Evolutionary conservation across 768 basidiomycete genomes (phyloP).

Genomic region (Tulasnella sp.): DNA sequence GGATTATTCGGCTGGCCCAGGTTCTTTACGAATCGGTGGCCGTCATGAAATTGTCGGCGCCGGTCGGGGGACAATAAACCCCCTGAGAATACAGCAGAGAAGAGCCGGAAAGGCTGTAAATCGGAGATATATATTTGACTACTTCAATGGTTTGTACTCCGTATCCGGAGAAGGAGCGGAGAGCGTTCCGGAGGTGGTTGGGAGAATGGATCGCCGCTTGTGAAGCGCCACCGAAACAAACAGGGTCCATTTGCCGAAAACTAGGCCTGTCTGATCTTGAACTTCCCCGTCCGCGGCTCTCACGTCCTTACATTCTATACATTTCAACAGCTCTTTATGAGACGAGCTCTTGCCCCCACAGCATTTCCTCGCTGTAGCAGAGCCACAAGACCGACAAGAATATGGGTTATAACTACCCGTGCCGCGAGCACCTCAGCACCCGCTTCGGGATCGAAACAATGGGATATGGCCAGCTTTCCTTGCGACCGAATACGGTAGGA

Average conservation of each 20-base stretch:
- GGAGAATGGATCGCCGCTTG: too few species aligned
- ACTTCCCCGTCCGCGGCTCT: neutral
- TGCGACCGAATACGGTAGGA: constrained; percentile 59
- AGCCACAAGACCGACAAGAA: neutral
- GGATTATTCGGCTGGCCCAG: too few species aligned
- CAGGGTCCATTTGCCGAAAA: neutral
- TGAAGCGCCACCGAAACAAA: neutral
- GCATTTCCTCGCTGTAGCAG: neutral
- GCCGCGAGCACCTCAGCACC: neutral
- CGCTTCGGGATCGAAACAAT: neutral
- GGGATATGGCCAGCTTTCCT: constrained; percentile 52
- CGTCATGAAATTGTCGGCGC: too few species aligned
- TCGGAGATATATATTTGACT: neutral
- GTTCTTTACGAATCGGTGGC: too few species aligned
- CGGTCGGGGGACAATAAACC: too few species aligned
- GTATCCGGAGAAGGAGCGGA: neutral
- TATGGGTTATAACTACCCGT: neutral
- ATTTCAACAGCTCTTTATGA: neutral
- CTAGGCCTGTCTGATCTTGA: neutral
- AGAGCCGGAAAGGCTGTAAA: neutral
- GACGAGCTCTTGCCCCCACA: neutral
- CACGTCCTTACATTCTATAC: neutral
- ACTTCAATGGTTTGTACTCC: neutral
- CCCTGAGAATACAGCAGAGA: too few species aligned
- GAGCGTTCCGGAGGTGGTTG: neutral